A percentile compares a stretch with the other conserved stretches of the same genome.
phyloP scores from a whole-genome alignment of 1,284 basidiomycete species.

The Amylostereum areolatum region DNA sequence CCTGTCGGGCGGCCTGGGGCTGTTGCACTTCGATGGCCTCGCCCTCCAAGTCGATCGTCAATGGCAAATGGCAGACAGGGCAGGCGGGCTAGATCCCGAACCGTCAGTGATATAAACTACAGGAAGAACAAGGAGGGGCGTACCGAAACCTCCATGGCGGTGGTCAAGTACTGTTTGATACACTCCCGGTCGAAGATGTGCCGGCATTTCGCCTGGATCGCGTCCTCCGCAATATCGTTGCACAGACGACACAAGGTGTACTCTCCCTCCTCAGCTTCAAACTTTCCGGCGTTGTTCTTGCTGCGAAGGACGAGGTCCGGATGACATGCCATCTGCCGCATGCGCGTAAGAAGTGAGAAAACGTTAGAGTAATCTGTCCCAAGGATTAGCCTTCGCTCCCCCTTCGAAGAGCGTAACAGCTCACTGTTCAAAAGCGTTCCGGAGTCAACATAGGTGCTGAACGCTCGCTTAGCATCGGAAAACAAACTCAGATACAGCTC shows the following conservation, averaged over 20 bases:
- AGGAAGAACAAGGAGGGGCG: conserved; percentile 17
- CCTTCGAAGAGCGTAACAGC: conserved; percentile 24
- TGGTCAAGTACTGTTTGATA: conserved; percentile 88
- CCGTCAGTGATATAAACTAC: neutral
- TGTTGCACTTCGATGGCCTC: conserved; percentile 84
- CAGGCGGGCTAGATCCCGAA: conserved; percentile 71
- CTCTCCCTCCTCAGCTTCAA: conserved; percentile 58
- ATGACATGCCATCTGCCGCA: conserved; percentile 96
- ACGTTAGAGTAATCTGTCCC: conserved; percentile 88
- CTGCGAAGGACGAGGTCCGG: conserved; percentile 93
- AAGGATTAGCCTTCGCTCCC: conserved; percentile 6
- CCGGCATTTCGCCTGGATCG: conserved; percentile 87
- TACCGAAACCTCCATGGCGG: conserved; percentile 67
- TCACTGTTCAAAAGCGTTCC: conserved; percentile 90
- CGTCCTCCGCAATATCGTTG: conserved; percentile 95
- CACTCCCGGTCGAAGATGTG: conserved; percentile 95
- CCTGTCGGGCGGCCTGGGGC: conserved; percentile 70
- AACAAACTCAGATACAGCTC: conserved; percentile 93
- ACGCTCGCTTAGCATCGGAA: conserved; percentile 89
- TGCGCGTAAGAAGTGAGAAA: conserved; percentile 82
- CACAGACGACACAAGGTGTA: conserved; percentile 90
- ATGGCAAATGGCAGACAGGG: conserved; percentile 89
- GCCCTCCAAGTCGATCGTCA: conserved; percentile 94
- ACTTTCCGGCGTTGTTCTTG: conserved; percentile 65
- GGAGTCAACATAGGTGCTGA: conserved; percentile 85